Percentiles rank a stretch among this genome's conserved stretches.
Conservation (phyloP, 2,329 filamentous ascomycete genomes). For the Hansfordia pulvinata region DNA sequence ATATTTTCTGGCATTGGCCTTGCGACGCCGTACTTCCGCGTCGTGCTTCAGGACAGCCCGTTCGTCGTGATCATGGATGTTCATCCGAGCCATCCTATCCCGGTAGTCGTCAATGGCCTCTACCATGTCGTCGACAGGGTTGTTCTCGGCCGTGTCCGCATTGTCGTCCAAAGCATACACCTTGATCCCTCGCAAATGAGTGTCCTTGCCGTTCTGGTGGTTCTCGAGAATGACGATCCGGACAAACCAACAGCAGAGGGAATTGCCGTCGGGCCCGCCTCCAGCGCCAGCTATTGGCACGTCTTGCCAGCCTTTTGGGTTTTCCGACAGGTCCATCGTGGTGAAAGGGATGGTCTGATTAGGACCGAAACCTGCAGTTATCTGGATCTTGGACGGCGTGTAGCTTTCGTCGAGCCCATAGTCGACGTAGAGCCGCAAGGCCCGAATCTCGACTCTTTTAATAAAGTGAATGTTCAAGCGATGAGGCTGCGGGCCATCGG, state of each 20-base stretch:
- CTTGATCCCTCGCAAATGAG: constrained; percentile 88
- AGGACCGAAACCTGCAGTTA: constrained; percentile 78
- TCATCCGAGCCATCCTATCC: constrained; percentile 12
- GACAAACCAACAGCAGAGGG: constrained; percentile 76
- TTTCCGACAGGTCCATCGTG: constrained; percentile 62
- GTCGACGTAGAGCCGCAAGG: constrained; percentile 76
- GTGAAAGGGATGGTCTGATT: constrained; percentile 87
- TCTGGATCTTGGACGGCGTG: constrained; percentile 83
- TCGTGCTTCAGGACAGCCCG: constrained; percentile 16
- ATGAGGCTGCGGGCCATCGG: constrained; percentile 74
- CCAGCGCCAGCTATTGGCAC: constrained; percentile 47
- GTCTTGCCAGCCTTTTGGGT: constrained; percentile 82
- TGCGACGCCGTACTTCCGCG: constrained; percentile 15
- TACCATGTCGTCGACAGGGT: constrained; percentile 19
- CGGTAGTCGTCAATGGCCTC: constrained; percentile 17
- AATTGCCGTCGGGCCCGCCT: constrained; percentile 52
- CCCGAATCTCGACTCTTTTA: constrained; percentile 65
- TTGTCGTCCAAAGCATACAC: constrained; percentile 52
- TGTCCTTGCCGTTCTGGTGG: constrained; percentile 98
- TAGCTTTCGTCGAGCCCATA: constrained; percentile 92
- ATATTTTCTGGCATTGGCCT: constrained; percentile 13
- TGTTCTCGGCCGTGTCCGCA: constrained; percentile 22
- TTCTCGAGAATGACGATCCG: constrained; percentile 90
- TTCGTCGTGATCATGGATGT: constrained; percentile 17
- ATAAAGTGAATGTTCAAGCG: constrained; percentile 76